phyloP scores from a whole-genome alignment of 208 protist genomes.

The Leishmania aethiopica region DNA sequence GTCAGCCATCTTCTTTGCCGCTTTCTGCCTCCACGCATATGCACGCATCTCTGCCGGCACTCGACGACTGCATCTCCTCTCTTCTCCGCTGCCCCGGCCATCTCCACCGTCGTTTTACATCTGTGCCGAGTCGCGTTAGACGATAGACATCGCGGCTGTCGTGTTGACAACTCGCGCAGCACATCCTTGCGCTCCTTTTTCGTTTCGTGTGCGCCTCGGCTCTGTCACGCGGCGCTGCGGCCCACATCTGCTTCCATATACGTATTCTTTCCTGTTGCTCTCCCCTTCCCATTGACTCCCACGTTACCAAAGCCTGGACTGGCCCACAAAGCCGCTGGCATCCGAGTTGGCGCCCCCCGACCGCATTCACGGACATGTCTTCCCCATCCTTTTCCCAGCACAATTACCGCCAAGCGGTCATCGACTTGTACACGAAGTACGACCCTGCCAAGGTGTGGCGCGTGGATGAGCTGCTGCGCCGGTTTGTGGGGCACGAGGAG shows the following conservation, averaged over 20 bases:
- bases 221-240: neutral
- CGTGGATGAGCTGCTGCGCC: conserved; percentile 34
- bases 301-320: neutral
- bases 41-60: neutral
- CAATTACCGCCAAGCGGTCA: conserved; percentile 9
- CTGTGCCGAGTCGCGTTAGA: neutral
- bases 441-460: conserved; percentile 35
- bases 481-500: conserved; percentile 41
- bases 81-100: neutral
- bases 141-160: neutral
- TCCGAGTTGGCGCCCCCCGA: neutral
- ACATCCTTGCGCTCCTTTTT: neutral
- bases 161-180: neutral
- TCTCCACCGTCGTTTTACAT: neutral
- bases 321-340: neutral
- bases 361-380: conserved; percentile 2
- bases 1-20: neutral
- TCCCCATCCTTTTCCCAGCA: neutral
- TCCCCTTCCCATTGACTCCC: neutral
- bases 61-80: neutral
- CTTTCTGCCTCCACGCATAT: neutral
- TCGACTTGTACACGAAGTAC: conserved; percentile 30
- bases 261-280: neutral
- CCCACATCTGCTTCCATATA: neutral
- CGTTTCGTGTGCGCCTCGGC: neutral